Base-by-base conservation (phyloP, 495 filamentous ascomycete genomes). In the Daldinia concentrica region DNA sequence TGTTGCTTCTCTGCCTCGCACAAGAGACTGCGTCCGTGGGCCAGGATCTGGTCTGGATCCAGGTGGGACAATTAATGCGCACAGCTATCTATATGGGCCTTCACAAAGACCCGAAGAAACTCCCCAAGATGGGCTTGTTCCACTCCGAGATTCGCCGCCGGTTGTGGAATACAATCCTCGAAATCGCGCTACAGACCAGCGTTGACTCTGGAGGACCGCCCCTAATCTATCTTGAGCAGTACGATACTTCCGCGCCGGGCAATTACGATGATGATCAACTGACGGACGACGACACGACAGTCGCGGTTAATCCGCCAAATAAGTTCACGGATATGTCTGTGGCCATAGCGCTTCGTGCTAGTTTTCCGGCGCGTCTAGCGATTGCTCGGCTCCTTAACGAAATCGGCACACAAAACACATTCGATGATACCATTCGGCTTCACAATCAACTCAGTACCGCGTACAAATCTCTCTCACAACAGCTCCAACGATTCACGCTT, bases 71-170 rank as follows among this genome's bases (percentile, higher is more conserved):
- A 62, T 26, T 74, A 6, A 37, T 73, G 39, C 67, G 72, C 19
- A 71, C 59, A 3, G 74, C 74, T 12, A 61, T 74, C 26, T 66
- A 62, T 41, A 74, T 76, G 52, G 72, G 76, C 1, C 58, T 77
- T 37, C 76, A 56, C 58, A 76, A 63, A 59, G 79, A 79, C 26
- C 68, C 62, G 5, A 66, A 43, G 26, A 48, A 73, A n/a, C 63
- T 76, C 7, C 48, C 71, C 29, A 56, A 26, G 11, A 73, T 63
- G 27, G 69, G 62, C 1, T 32, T 76, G 15, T 82, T 87, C 54
- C 82, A 80, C 30, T 81, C 84, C 41, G 88, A 90, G 71, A 87
- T 90, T 81, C 84, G 86, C n/a, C 79, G 86, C 34, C 82, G 88
- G 24, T 76, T 90, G 14, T 90, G 88, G 88, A 85, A 83, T n/a